A percentile compares a stretch with the other conserved stretches of the same genome.
Evolutionary conservation across 352 stramenopile genomes (phyloP).

Genomic region (Pythium aquatile): DNA sequence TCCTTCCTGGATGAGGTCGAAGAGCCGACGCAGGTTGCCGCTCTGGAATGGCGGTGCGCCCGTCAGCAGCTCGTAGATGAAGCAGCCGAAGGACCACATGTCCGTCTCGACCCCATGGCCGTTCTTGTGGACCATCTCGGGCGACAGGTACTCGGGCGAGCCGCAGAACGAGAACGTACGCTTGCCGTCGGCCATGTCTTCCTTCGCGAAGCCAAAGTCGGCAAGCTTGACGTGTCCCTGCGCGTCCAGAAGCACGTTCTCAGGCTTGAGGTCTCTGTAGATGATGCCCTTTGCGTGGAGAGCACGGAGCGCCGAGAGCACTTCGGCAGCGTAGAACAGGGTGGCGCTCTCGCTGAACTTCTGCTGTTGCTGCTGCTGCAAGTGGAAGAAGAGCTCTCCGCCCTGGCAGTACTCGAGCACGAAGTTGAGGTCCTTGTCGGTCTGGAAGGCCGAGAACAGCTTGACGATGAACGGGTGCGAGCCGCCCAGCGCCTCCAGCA

Average conservation of each 20-base stretch:
- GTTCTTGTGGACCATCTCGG: slow-evolving; percentile 78
- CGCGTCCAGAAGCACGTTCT: slow-evolving; percentile 76
- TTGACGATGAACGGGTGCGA: slow-evolving; percentile 77
- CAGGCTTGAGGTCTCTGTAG: slow-evolving; percentile 77
- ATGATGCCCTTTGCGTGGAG: slow-evolving; percentile 47
- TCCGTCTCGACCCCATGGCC: slow-evolving; percentile 78
- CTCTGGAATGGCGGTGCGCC: slow-evolving; percentile 72
- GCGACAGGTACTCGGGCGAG: slow-evolving; percentile 81
- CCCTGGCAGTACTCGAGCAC: slow-evolving; percentile 85
- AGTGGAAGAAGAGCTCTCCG: slow-evolving; percentile 83
- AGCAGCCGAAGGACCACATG: slow-evolving; percentile 88
- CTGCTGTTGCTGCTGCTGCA: slow-evolving; percentile 73
- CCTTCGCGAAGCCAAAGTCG: slow-evolving; percentile 84
- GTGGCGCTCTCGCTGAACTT: slow-evolving; percentile 65
- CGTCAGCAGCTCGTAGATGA: slow-evolving; percentile 78
- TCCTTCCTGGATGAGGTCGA: slow-evolving; percentile 56
- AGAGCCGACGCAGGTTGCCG: slow-evolving; percentile 59
- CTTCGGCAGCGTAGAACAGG: slow-evolving; percentile 77
- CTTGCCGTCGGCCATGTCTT: slow-evolving; percentile 49
- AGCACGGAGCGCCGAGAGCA: slow-evolving; percentile 52
- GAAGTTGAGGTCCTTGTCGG: slow-evolving; percentile 73
- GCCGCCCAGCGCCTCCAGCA: slow-evolving; percentile 57
- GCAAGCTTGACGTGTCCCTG: slow-evolving; percentile 78
- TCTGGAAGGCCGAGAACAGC: slow-evolving; percentile 74
- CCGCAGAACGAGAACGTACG: slow-evolving; percentile 83